Conservation (phyloP, 2,329 filamentous ascomycete genomes). For the Boeremia lycopersici region DNA sequence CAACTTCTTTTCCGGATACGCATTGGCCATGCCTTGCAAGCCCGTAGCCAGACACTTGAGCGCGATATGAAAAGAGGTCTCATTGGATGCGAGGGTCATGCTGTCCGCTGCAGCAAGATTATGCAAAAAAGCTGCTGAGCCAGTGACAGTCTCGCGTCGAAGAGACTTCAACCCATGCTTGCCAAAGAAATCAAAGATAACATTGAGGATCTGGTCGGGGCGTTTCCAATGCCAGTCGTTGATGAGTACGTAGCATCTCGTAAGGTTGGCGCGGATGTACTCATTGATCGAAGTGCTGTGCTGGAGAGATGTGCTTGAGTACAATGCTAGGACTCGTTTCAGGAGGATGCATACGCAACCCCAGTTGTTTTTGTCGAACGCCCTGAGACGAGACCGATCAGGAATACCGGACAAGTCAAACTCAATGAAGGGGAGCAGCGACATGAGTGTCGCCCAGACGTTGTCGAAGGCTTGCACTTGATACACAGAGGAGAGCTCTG, state of each 20-base stretch:
- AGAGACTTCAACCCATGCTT: constrained; percentile 59
- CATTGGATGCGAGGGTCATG: constrained; percentile 54
- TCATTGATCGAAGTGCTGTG: constrained; percentile 57
- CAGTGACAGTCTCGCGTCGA: constrained; percentile 56
- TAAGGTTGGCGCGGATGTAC: constrained; percentile 59
- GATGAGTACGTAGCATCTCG: constrained; percentile 60
- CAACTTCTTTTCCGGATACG: constrained; percentile 60
- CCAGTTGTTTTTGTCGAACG: constrained; percentile 57
- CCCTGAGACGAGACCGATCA: constrained; percentile 49
- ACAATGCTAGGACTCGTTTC: constrained; percentile 54
- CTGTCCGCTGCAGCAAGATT: constrained; percentile 52
- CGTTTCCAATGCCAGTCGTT: constrained; percentile 62
- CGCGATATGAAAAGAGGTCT: constrained; percentile 64
- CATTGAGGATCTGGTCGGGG: constrained; percentile 60
- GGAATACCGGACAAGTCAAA: constrained; percentile 58
- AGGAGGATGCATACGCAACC: constrained; percentile 53
- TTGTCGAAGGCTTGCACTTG: constrained; percentile 45
- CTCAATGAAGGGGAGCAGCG: constrained; percentile 59
- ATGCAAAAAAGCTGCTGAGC: constrained; percentile 62
- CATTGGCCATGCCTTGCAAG: constrained; percentile 53
- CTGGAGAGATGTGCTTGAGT: constrained; percentile 49
- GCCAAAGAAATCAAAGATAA: constrained; percentile 66
- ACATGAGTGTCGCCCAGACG: constrained; percentile 56
- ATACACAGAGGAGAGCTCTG: constrained; percentile 20
- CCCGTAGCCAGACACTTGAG: constrained; percentile 62